Percentiles rank a stretch among this genome's conserved stretches.
Evolutionary conservation across 257 asterid genomes (phyloP).

Genomic region (Petunia secreta): DNA sequence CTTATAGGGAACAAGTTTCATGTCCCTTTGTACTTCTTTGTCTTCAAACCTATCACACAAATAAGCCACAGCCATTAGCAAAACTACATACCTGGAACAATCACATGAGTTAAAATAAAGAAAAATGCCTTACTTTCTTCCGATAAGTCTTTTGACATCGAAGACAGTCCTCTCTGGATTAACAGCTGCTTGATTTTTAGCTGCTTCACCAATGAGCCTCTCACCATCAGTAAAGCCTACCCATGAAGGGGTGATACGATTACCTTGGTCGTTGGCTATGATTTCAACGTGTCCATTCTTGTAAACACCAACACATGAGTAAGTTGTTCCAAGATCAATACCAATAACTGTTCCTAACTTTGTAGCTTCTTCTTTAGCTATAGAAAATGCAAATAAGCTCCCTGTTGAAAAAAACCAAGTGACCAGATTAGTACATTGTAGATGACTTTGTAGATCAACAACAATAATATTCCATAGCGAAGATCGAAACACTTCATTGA

Average conservation of each 20-base stretch:
- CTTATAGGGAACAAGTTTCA: constrained; percentile 77
- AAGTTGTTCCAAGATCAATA: constrained; percentile 76
- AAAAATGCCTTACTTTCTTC: constrained; percentile 59
- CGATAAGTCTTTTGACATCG: constrained; percentile 78
- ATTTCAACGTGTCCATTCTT: constrained; percentile 74
- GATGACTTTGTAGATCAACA: neutral
- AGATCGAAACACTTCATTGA: too few species aligned
- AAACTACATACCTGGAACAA: neutral
- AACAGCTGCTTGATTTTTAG: constrained; percentile 71
- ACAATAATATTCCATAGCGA: too few species aligned
- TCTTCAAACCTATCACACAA: constrained; percentile 59
- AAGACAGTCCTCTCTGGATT: constrained; percentile 79
- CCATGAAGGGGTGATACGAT: constrained; percentile 85
- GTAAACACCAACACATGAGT: constrained; percentile 84
- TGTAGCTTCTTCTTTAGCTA: constrained; percentile 62
- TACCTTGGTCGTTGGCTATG: constrained; percentile 81
- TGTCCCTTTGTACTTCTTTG: constrained; percentile 73
- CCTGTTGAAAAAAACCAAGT: constrained; percentile 44
- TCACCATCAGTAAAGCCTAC: constrained; percentile 70
- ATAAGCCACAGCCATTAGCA: constrained; percentile 10
- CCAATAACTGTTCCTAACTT: constrained; percentile 77
- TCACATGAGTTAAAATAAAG: too few species aligned
- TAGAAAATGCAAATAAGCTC: constrained; percentile 47
- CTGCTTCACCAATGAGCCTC: constrained; percentile 84
- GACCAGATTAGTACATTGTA: constrained; percentile 20